Evolutionary conservation across 2,329 filamentous ascomycete genomes (phyloP).

Genomic region (Exophiala alcalophila): DNA sequence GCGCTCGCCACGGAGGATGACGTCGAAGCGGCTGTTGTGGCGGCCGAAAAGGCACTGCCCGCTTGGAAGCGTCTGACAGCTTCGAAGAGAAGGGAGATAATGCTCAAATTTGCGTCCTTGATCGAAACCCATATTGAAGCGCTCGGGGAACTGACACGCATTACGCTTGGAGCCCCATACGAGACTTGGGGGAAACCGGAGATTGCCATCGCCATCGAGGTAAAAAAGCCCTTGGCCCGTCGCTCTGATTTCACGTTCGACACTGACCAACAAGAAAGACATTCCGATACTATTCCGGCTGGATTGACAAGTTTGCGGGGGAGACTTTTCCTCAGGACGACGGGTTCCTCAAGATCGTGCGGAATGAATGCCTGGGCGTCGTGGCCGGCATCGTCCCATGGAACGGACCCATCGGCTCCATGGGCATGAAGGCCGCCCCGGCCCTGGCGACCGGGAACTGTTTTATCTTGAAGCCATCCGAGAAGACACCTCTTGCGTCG

Average conservation of each 20-base stretch:
- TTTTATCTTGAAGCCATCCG: constrained; percentile 57
- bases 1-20: constrained; percentile 43
- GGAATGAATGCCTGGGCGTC: constrained; percentile 39
- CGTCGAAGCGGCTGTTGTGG: constrained; percentile 49
- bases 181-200: constrained; percentile 52
- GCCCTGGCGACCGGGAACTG: constrained; percentile 52
- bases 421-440: constrained; percentile 44
- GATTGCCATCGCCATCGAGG: constrained; percentile 38
- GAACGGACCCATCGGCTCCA: constrained; percentile 48
- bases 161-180: constrained; percentile 59
- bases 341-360: constrained; percentile 32
- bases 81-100: constrained; percentile 36
- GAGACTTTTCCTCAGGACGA: constrained; percentile 44
- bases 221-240: constrained; percentile 4
- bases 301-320: constrained; percentile 42
- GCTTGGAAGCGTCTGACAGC: constrained; percentile 40
- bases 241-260: no score
- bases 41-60: constrained; percentile 50
- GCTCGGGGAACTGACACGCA: constrained; percentile 32
- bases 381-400: constrained; percentile 56
- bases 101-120: constrained; percentile 42
- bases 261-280: no score
- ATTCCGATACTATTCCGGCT: constrained; percentile 37
- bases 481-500: constrained; percentile 49
- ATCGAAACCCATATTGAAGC: constrained; percentile 34